Base-by-base conservation (phyloP, 371 early-diverging fungal genomes). In the Quaeritorhiza haematococci region DNA sequence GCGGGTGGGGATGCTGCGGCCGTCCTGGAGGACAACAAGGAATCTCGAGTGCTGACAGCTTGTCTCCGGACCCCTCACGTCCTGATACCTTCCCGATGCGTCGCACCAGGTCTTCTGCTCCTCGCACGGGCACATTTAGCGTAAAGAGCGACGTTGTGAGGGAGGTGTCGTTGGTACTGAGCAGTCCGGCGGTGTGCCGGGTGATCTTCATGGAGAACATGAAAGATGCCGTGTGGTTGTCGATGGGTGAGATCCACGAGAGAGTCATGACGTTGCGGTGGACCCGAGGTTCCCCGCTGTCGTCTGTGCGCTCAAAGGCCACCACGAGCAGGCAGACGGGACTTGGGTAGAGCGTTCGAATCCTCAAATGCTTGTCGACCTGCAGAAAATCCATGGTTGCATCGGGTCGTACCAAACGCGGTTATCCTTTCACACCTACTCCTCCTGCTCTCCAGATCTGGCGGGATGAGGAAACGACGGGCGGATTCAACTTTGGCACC, bases 151-250 rank as follows among this genome's bases (percentile, higher is more conserved):
- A 43, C 35, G 49, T 49, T 33, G 52, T 51, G 34, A 32, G n/a
- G 4, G 29, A 10, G 0, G 50, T 51, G 26, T 17, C 6, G n/a
- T 27, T 47, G n/a, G n/a, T n/a, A n/a, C n/a, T n/a, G 28, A 70
- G 38, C 3, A 66, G 47, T 13, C 32, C 8, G 30, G 32, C 38
- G 3, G 71, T 49, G 46, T 59, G 52, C 2, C 71, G 66, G 10
- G 19, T 57, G 1, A 29, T 15, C 19, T 70, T 70, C 56, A 70
- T 63, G 27, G 71, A 70, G 29, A 38, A 33, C 15, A 66, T 44
- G 45, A 71, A 64, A n/a, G 47, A 55, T 61, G 10, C 71, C 71
- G 43, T 59, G 28, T 60, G 45, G 61, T 71, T 71, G 58, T 71
- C 67, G 30, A 63, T 29, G 15, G 60, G 30, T 0, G 71, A 64